Conservation (phyloP, 202 grass and related monocot genomes). For the Carex sylvatica region DNA sequence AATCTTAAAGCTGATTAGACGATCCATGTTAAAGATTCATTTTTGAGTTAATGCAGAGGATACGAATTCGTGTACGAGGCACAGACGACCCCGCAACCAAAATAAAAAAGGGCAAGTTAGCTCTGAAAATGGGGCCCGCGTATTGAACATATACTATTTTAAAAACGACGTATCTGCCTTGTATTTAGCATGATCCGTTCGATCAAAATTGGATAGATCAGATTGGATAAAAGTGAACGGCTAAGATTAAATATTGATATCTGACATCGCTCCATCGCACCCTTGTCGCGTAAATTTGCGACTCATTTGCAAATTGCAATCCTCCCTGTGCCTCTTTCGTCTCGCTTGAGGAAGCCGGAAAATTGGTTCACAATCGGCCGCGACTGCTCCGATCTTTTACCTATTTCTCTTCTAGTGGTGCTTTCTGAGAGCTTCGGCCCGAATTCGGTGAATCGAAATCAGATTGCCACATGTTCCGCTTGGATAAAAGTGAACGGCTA, state of each 20-base stretch:
- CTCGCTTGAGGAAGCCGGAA: not conserved
- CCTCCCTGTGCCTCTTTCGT: not conserved
- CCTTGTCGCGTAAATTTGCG: not conserved
- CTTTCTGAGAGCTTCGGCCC: not conserved
- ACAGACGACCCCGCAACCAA: too few species aligned
- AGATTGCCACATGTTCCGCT: too few species aligned
- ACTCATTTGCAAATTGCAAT: constrained; percentile 3
- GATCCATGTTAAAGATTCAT: too few species aligned
- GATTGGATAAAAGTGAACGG: not conserved
- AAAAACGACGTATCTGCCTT: not conserved
- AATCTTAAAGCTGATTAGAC: too few species aligned
- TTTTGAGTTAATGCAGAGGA: too few species aligned
- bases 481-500: not conserved
- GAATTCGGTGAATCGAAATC: not conserved
- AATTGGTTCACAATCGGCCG: constrained; percentile 1
- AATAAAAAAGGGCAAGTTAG: too few species aligned
- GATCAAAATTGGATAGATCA: not conserved
- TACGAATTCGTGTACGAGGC: too few species aligned
- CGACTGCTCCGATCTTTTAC: not conserved
- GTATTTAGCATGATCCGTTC: not conserved
- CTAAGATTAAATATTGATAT: not conserved
- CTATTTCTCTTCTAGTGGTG: not conserved
- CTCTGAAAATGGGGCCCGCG: too few species aligned
- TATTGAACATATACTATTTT: too few species aligned
- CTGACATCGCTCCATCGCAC: not conserved